These are phyloP conservation scores for Alloascoidea hylecoeti DNA, from an alignment of 805 yeast genomes.

Conservation along the genomic window DNA sequence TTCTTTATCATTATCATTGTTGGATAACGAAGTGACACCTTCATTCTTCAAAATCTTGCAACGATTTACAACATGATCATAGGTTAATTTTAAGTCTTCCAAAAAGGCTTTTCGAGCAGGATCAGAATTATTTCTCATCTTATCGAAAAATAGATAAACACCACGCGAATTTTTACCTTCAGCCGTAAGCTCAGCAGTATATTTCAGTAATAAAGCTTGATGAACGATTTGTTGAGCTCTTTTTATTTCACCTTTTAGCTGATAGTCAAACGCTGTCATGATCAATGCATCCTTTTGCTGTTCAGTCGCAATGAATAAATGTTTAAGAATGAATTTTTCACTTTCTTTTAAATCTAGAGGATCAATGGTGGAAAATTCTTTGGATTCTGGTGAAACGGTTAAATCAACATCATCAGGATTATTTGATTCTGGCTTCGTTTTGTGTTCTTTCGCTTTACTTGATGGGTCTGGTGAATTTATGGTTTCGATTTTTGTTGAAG, in stretches of 20 bases:
- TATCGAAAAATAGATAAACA: constrained; percentile 55
- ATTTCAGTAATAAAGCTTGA: constrained; percentile 71
- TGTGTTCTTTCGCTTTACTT: constrained; percentile 4
- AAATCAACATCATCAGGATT: constrained; percentile 27
- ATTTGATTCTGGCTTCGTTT: constrained; percentile 4
- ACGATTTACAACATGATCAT: constrained; percentile 59
- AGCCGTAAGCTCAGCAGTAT: constrained; percentile 30
- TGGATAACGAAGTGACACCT: constrained; percentile 9
- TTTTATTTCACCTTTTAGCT: constrained; percentile 43
- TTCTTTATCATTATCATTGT: constrained; percentile 17
- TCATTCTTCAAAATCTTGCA: constrained; percentile 54
- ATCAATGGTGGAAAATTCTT: constrained; percentile 45
- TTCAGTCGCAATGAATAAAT: constrained; percentile 60
- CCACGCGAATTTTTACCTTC: constrained; percentile 18
- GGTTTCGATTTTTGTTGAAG: constrained; percentile 2
- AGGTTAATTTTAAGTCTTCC: constrained; percentile 63
- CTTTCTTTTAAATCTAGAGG: constrained; percentile 31
- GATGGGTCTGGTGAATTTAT: constrained; percentile 4
- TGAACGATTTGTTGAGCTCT: constrained; percentile 55
- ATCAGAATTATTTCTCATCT: constrained; percentile 33
- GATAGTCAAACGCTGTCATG: constrained; percentile 84
- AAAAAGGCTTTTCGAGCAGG: constrained; percentile 61
- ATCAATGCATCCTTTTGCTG: constrained; percentile 84
- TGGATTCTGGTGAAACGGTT: constrained; percentile 48
- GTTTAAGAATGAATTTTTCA: constrained; percentile 32